Percentiles rank a stretch among this genome's conserved stretches.
Conservation (phyloP, 306 rosid genomes). For the Crotalaria pallida region DNA sequence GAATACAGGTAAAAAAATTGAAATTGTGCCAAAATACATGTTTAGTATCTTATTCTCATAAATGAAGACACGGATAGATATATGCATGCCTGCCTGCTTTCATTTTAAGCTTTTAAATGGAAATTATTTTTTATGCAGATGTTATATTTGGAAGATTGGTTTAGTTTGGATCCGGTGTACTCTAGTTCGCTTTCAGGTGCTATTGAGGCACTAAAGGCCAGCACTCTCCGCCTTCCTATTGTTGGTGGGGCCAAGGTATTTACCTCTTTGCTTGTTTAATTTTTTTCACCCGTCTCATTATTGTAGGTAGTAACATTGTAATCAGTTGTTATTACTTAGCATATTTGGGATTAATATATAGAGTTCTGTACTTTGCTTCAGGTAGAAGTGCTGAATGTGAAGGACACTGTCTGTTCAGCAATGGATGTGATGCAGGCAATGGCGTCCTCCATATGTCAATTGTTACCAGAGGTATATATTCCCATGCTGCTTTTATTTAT, state of each 20-base stretch:
- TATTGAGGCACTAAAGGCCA: conserved; percentile 75
- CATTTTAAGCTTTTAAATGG: neutral
- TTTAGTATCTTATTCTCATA: neutral
- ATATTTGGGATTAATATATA: conserved; percentile 5
- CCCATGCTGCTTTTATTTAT: neutral
- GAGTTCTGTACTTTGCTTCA: conserved; percentile 29
- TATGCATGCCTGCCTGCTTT: neutral
- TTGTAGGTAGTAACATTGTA: neutral
- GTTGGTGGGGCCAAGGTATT: conserved; percentile 83
- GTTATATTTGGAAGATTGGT: conserved; percentile 75
- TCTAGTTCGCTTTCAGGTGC: conserved; percentile 79
- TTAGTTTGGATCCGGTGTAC: conserved; percentile 65
- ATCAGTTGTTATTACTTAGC: neutral
- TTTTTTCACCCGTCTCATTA: neutral
- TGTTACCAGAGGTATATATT: conserved; percentile 60
- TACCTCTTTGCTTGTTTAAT: conserved; percentile 14
- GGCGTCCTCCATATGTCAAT: conserved; percentile 69
- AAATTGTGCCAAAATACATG: neutral
- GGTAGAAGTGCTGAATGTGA: conserved; percentile 70
- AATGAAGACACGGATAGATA: neutral
- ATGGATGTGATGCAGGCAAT: conserved; percentile 94
- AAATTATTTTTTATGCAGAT: conserved; percentile 45
- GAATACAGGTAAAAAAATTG: neutral
- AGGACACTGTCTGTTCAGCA: conserved; percentile 87
- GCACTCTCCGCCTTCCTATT: conserved; percentile 96